Conservation (phyloP, 345 rosid genomes). For the Diplotaxis tenuifolia region DNA sequence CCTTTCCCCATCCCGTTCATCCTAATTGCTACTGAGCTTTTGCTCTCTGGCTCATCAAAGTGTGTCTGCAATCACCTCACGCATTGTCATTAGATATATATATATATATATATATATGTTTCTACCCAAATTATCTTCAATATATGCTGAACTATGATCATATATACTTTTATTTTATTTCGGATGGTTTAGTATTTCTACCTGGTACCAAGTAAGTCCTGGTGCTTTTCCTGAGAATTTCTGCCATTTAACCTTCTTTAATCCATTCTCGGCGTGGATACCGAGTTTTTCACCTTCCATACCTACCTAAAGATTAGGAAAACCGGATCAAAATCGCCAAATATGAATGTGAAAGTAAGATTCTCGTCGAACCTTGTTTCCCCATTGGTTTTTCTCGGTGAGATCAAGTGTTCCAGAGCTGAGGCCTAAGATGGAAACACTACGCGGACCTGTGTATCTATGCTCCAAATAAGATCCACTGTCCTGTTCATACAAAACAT, state of each 20-base stretch:
- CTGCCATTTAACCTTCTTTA: slow-evolving; percentile 51
- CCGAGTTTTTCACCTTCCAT: slow-evolving; percentile 60
- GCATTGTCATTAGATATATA: slow-evolving; percentile 3
- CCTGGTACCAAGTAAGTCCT: slow-evolving; percentile 86
- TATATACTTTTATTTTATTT: background rate
- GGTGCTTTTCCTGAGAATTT: slow-evolving; percentile 36
- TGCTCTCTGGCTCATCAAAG: slow-evolving; percentile 71
- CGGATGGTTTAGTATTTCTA: slow-evolving; percentile 19
- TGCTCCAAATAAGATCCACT: slow-evolving; percentile 95
- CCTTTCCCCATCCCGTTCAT: slow-evolving; percentile 78
- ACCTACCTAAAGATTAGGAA: slow-evolving; percentile 50
- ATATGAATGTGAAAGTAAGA: background rate
- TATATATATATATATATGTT: slow-evolving; percentile 4
- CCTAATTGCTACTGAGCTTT: slow-evolving; percentile 51
- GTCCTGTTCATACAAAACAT: slow-evolving; percentile 50
- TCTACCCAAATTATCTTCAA: background rate
- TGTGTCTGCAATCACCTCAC: slow-evolving; percentile 44
- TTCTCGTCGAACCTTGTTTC: slow-evolving; percentile 56
- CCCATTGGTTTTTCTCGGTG: slow-evolving; percentile 56
- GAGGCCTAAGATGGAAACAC: slow-evolving; percentile 66
- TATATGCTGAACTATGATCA: background rate
- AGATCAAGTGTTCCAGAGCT: slow-evolving; percentile 82
- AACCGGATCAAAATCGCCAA: background rate
- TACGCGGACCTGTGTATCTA: slow-evolving; percentile 79
- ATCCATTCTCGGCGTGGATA: slow-evolving; percentile 51